Conservation (phyloP, 345 rosid species). For the Lumnitzera littorea region DNA sequence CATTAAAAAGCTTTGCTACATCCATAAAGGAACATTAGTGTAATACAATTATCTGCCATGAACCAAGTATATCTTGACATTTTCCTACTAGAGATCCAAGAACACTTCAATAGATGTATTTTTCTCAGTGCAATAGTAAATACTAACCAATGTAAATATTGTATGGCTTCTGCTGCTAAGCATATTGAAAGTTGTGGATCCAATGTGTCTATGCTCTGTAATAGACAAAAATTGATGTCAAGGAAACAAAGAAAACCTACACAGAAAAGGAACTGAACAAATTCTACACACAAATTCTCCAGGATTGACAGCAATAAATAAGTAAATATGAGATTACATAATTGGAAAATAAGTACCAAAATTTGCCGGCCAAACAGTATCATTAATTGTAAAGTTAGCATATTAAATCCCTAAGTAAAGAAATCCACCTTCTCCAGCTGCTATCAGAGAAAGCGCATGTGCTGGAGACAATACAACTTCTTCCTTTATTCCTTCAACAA, state of each 20-base stretch:
- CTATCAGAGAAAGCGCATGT: constrained; percentile 95
- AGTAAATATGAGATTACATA: no score
- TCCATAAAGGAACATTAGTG: no score
- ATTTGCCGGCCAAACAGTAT: no score
- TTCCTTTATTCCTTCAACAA: constrained; percentile 95
- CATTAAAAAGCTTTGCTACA: constrained; percentile 1
- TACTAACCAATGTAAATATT: constrained; percentile 89
- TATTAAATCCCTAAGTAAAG: no score
- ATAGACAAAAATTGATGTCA: constrained; percentile 17
- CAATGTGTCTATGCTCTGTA: constrained; percentile 97
- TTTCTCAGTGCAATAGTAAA: constrained; percentile 4
- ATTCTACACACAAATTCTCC: background rate
- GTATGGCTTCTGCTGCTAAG: constrained; percentile 99
- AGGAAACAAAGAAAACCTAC: background rate
- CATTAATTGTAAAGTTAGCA: no score
- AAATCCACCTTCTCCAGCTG: constrained; percentile 94
- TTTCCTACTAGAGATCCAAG: no score
- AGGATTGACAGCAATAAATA: no score
- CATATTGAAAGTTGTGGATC: constrained; percentile 94
- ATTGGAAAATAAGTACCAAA: no score
- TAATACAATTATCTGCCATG: no score
- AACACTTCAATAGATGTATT: no score
- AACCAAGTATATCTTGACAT: no score
- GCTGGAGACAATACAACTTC: constrained; percentile 99
- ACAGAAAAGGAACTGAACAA: constrained; percentile 10